These are phyloP conservation scores for Diaporthe citri DNA, from an alignment of 2,329 filamentous ascomycete genomes.

Conservation along the genomic window DNA sequence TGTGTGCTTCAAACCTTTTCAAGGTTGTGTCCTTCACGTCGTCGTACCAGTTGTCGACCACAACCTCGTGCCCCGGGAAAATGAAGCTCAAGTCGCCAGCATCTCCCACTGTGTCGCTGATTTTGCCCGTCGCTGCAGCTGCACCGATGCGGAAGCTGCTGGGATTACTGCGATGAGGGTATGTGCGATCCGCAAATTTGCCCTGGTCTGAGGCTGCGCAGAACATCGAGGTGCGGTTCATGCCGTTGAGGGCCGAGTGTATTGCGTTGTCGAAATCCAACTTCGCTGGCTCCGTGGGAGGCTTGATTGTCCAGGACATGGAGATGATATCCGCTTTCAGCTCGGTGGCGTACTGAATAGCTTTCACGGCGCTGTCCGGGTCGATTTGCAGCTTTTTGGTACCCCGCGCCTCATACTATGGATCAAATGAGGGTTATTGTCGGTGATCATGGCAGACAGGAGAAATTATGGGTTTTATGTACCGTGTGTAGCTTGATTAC, in stretches of 20 bases:
- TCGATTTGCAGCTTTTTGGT: too few species aligned
- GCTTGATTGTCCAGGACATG: conserved; percentile 53
- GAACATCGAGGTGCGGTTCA: conserved; percentile 52
- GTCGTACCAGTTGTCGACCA: conserved; percentile 34
- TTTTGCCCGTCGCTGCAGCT: conserved; percentile 42
- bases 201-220: conserved; percentile 52
- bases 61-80: conserved; percentile 48
- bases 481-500: conserved; percentile 20
- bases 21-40: background rate
- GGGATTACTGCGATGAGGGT: conserved; percentile 37
- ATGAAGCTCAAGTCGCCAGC: conserved; percentile 47
- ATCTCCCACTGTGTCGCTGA: conserved; percentile 42
- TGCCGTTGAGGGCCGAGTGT: conserved; percentile 45
- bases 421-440: too few species aligned
- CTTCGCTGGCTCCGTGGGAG: conserved; percentile 22
- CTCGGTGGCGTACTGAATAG: background rate
- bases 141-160: conserved; percentile 48
- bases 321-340: conserved; percentile 51
- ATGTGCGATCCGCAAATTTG: conserved; percentile 37
- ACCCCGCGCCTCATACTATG: too few species aligned
- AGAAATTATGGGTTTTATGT: background rate
- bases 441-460: too few species aligned
- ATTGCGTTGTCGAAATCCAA: conserved; percentile 42
- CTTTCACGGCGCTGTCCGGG: too few species aligned
- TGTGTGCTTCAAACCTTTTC: conserved; percentile 27